Evolutionary conservation across 768 basidiomycete species (phyloP).

Genomic region (Lentinula boryana): DNA sequence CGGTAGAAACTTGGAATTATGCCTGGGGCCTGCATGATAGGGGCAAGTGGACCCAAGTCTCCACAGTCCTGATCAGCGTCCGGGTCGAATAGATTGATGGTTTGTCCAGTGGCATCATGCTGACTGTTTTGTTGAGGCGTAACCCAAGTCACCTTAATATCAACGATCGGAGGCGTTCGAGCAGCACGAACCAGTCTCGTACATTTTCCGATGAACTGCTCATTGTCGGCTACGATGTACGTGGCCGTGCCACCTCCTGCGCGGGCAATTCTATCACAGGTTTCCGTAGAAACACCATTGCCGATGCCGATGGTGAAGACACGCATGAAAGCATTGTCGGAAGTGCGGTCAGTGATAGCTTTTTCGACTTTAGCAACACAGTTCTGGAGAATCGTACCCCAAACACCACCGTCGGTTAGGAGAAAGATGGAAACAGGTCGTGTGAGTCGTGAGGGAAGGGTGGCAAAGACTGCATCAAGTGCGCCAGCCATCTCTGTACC

Average conservation of each 20-base stretch:
- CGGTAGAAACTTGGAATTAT: slow-evolving; percentile 26
- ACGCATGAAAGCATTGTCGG: slow-evolving; percentile 25
- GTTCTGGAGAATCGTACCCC: slow-evolving; percentile 17
- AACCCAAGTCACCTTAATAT: slow-evolving; percentile 46
- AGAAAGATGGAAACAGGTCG: slow-evolving; percentile 45
- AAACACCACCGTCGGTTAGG: slow-evolving; percentile 49
- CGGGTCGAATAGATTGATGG: slow-evolving; percentile 13
- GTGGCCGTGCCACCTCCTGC: slow-evolving; percentile 45
- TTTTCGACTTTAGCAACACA: neutral
- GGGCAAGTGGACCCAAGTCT: slow-evolving; percentile 21
- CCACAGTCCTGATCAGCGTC: neutral
- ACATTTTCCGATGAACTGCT: slow-evolving; percentile 44
- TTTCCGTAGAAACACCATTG: slow-evolving; percentile 35
- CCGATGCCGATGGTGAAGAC: slow-evolving; percentile 56
- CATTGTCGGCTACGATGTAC: slow-evolving; percentile 33
- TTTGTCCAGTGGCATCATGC: neutral
- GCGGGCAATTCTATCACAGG: slow-evolving; percentile 48
- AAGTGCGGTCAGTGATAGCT: neutral
- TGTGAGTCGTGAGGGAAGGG: slow-evolving; percentile 20
- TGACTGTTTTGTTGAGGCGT: neutral
- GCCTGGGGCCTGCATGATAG: slow-evolving; percentile 21
- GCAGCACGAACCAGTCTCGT: slow-evolving; percentile 46
- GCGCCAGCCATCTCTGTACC: slow-evolving; percentile 48
- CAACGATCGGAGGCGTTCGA: slow-evolving; percentile 32
- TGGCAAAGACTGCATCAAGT: slow-evolving; percentile 28